phyloP scores from a whole-genome alignment of 805 yeast genomes.

The Saccharomycopsis sp. region DNA sequence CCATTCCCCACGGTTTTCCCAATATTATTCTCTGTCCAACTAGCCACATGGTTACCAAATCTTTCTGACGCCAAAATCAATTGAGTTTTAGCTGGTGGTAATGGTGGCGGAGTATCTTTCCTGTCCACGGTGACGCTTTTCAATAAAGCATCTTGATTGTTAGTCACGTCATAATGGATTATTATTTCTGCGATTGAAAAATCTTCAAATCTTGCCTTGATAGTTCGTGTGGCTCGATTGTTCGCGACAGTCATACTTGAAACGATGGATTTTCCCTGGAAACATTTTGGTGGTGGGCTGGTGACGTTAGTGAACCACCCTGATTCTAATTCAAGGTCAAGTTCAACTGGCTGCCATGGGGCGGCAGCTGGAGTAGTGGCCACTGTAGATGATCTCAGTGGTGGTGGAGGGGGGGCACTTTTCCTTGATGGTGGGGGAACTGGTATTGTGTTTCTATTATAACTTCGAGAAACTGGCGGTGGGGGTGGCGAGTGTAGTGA shows the following conservation, averaged over 20 bases:
- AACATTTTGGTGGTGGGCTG: conserved; percentile 32
- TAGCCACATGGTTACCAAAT: conserved; percentile 47
- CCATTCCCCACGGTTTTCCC: conserved; percentile 48
- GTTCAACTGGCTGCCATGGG: conserved; percentile 29
- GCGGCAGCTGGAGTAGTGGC: conserved; percentile 17
- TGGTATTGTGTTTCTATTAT: no score
- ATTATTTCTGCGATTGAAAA: conserved; percentile 32
- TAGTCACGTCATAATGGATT: conserved; percentile 34
- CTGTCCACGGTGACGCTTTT: conserved; percentile 27
- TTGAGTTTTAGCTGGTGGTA: conserved; percentile 26
- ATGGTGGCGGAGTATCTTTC: conserved; percentile 39
- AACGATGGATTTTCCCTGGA: conserved; percentile 33
- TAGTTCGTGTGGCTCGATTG: conserved; percentile 27
- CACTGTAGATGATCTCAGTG: conserved; percentile 28
- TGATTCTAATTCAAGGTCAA: conserved; percentile 37
- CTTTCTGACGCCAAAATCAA: conserved; percentile 31
- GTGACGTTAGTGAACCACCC: conserved; percentile 41
- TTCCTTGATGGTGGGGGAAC: conserved; percentile 30
- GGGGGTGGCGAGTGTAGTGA: no score
- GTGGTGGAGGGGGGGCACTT: conserved; percentile 29
- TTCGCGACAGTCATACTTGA: conserved; percentile 28
- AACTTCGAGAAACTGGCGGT: no score
- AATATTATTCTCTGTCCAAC: conserved; percentile 44
- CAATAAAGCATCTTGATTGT: conserved; percentile 22
- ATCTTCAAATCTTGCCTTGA: conserved; percentile 37